These are phyloP conservation scores for Verticillium nubilum DNA, from an alignment of 2,329 filamentous ascomycete species.

Conservation along the genomic window DNA sequence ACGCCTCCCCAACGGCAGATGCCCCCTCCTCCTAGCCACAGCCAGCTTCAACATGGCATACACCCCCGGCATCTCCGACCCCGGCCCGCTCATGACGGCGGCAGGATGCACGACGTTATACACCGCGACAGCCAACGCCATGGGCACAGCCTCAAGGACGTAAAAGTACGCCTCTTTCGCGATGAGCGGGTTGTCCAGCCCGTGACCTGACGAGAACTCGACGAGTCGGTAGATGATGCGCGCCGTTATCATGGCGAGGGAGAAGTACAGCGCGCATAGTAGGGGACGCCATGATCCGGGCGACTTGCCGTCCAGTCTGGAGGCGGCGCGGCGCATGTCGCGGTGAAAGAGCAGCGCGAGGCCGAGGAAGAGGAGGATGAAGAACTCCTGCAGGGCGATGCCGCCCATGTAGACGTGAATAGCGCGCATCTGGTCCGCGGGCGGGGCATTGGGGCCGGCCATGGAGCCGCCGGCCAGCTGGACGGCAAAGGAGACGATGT, in stretches of 20 bases:
- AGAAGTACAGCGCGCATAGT: slow-evolving; percentile 25
- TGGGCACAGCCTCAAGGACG: slow-evolving; percentile 36
- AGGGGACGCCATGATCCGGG: slow-evolving; percentile 16
- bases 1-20: background rate
- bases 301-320: background rate
- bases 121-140: slow-evolving; percentile 32
- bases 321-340: slow-evolving; percentile 14
- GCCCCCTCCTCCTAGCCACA: background rate
- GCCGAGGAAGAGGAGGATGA: slow-evolving; percentile 39
- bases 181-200: slow-evolving; percentile 19
- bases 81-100: background rate
- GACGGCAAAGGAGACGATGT: slow-evolving; percentile 41
- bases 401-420: slow-evolving; percentile 40
- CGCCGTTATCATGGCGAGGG: slow-evolving; percentile 24
- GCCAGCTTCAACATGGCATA: background rate
- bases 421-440: slow-evolving; percentile 20
- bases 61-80: slow-evolving; percentile 7
- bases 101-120: slow-evolving; percentile 27
- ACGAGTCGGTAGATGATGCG: slow-evolving; percentile 50
- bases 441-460: slow-evolving; percentile 17
- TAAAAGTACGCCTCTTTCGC: slow-evolving; percentile 39
- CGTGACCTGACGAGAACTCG: slow-evolving; percentile 37
- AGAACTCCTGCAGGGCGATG: slow-evolving; percentile 44
- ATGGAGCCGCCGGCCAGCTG: slow-evolving; percentile 28
- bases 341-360: slow-evolving; percentile 33